Conservation (phyloP, 2,329 filamentous ascomycete species). For the Proliferodiscus dingleyae region DNA sequence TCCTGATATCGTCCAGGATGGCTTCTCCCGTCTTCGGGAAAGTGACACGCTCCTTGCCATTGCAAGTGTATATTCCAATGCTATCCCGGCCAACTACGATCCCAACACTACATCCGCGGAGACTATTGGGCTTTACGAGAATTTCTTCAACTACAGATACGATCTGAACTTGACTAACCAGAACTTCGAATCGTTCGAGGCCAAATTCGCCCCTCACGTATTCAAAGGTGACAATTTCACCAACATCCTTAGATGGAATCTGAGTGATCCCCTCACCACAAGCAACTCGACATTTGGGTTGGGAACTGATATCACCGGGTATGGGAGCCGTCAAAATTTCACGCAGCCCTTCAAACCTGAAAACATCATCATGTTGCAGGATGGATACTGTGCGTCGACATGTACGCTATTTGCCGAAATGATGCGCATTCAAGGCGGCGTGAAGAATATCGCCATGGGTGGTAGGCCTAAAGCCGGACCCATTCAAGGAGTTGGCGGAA, state of each 20-base stretch:
- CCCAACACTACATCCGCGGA: constrained; percentile 19
- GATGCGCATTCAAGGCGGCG: constrained; percentile 45
- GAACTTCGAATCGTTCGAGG: constrained; percentile 10
- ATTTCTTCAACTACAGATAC: constrained; percentile 25
- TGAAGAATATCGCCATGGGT: constrained; percentile 54
- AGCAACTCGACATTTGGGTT: constrained; percentile 8
- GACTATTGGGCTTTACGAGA: constrained; percentile 18
- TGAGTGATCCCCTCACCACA: constrained; percentile 11
- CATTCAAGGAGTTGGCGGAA: constrained; percentile 63
- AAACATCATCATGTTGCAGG: constrained; percentile 41
- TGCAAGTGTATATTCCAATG: constrained; percentile 17
- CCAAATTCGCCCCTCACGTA: constrained; percentile 9
- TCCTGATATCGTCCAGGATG: constrained; percentile 24
- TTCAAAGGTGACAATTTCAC: constrained; percentile 10
- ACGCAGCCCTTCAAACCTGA: constrained; percentile 32
- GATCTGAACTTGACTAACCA: constrained; percentile 19
- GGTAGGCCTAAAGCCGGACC: constrained; percentile 49
- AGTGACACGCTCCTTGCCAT: constrained; percentile 21
- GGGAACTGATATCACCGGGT: constrained; percentile 26
- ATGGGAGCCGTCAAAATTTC: constrained; percentile 18
- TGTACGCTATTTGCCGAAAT: constrained; percentile 55
- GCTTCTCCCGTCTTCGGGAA: constrained; percentile 23
- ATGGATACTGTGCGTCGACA: constrained; percentile 55
- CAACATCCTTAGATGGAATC: constrained; percentile 10
- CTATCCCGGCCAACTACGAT: constrained; percentile 23